Percentiles rank a stretch among this genome's conserved stretches.
These are phyloP conservation scores for Daldinia bambusicola DNA, from an alignment of 495 filamentous ascomycete species.

Conservation along the genomic window DNA sequence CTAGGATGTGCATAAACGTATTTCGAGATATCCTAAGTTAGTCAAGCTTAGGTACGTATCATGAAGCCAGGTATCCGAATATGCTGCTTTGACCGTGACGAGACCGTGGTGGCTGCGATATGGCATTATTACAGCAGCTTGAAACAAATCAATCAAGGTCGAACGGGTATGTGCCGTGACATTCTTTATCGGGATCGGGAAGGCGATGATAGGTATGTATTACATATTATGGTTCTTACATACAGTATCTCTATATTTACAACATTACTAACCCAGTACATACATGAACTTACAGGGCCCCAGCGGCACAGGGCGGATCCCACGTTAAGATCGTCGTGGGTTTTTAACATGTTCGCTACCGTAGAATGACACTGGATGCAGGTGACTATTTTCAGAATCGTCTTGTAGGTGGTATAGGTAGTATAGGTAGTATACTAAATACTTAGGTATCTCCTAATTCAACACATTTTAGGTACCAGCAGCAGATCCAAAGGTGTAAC, in stretches of 20 bases:
- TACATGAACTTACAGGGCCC: no score
- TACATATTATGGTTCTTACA: no score
- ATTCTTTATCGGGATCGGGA: background rate
- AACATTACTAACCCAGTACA: no score
- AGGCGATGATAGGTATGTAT: background rate
- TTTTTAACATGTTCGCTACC: no score
- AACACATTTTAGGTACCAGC: no score
- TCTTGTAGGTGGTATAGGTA: no score
- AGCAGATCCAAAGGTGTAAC: no score
- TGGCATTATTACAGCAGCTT: background rate
- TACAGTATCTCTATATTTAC: background rate
- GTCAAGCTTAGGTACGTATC: background rate
- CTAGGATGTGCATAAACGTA: background rate
- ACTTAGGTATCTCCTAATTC: no score
- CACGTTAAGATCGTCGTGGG: no score
- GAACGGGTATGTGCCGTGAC: background rate
- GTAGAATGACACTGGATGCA: no score
- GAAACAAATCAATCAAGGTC: constrained; percentile 1
- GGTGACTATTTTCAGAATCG: background rate
- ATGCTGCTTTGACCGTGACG: background rate
- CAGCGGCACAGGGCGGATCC: no score
- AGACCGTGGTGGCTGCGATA: background rate
- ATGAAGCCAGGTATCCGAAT: background rate
- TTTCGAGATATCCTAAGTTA: background rate
- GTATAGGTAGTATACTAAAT: no score